Evolutionary conservation across 2,329 filamentous ascomycete genomes (phyloP), one percentile per base, ranked within the genome.

Genomic region (Penicillium brasilianum): DNA sequence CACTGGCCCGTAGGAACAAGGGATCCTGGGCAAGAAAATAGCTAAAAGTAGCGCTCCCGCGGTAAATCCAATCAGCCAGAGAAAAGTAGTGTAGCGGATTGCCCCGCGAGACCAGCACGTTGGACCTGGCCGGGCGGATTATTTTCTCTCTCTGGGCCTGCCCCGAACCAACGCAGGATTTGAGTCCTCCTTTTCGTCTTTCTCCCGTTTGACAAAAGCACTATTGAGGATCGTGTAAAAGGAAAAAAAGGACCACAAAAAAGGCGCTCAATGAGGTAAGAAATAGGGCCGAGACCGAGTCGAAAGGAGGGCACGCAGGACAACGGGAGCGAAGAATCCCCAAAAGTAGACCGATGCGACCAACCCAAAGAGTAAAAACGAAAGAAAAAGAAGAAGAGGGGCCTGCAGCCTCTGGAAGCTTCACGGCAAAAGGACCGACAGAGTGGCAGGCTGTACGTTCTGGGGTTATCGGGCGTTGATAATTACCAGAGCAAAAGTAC

Each of bases 31-130:
- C 59, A 60, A 28, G 25, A 28, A 52, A 61, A 57, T 25, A 59
- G 62, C 65, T 68, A 66, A 61, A 63, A 63, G 66, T 67, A 67
- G 66, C 62, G 67, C 36, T 61, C 66, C 66, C 62, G 66, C 65
- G 64, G 62, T 68, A 68, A 66, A 65, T 69, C 62, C 58, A 62
- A 66, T 64, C 59, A 61, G 66, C 60, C 64, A 61, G 46, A 50
- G 49, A 34, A 58, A 59, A 57, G 39, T 22, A 37, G 14, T 28
- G 25, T 52, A 41, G 25, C 50, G 53, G 54, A 41, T 61, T 57
- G 57, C 60, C 57, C 55, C 52, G 57, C 52, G 59, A 53, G 43
- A 48, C 37, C 55, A 20, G 25, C 30, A 36, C 53, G 34, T n/a
- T 25, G 50, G 50, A 28, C 50, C 20, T 28, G 25, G 49, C 7